Percentiles rank a stretch among this genome's conserved stretches.
These are phyloP conservation scores for Debaryomyces hansenii DNA, from an alignment of 805 yeast genomes.

Conservation along the genomic window DNA sequence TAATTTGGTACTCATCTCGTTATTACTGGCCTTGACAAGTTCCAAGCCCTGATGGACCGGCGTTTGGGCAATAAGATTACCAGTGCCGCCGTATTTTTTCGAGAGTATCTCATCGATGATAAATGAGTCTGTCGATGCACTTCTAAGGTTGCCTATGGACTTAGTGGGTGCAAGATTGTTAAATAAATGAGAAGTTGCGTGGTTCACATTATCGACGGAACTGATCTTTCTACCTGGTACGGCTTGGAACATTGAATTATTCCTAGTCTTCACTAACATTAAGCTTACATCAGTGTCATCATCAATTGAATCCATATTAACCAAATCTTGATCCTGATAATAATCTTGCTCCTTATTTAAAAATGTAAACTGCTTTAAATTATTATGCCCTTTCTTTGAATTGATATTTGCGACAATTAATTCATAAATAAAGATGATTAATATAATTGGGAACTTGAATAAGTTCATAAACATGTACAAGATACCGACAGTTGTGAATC, in stretches of 20 bases:
- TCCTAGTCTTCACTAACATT: conserved; percentile 23
- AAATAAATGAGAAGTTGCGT: conserved; percentile 1
- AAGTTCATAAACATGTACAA: conserved; percentile 20
- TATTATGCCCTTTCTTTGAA: conserved; percentile 12
- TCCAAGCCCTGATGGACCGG: conserved; percentile 5
- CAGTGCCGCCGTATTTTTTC: conserved; percentile 22
- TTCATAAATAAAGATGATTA: conserved; percentile 36
- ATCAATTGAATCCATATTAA: conserved; percentile 15
- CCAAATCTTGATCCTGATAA: conserved; percentile 29
- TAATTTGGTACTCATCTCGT: neutral
- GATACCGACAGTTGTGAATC: neutral
- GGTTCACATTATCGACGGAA: conserved; percentile 12
- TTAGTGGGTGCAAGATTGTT: conserved; percentile 22
- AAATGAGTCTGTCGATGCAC: conserved; percentile 40
- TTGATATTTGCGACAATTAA: conserved; percentile 18
- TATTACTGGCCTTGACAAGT: neutral
- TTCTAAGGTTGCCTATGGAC: conserved; percentile 34
- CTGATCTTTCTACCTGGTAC: conserved; percentile 11
- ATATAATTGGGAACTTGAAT: conserved; percentile 36
- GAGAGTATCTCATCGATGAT: conserved; percentile 35
- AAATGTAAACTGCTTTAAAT: conserved; percentile 36
- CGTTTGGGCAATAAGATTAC: neutral
- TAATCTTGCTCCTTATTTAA: conserved; percentile 28
- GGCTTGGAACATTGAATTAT: conserved; percentile 20
- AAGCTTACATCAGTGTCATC: conserved; percentile 28